Evolutionary conservation across 192 early-diverging fungal genomes (phyloP).

Genomic region (Helicostylum pulchrum): DNA sequence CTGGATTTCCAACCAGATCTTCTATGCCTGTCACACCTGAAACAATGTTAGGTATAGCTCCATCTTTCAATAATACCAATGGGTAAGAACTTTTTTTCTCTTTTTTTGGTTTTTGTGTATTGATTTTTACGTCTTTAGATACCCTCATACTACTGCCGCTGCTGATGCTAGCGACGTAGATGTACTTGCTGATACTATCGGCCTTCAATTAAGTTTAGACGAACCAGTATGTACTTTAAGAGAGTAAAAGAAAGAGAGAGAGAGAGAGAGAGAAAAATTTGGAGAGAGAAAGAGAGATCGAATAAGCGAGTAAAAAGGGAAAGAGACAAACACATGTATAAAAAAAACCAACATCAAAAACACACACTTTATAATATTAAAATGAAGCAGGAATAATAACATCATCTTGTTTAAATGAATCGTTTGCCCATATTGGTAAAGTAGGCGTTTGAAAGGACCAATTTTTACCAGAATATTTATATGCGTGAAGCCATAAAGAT

Average conservation of each 20-base stretch:
- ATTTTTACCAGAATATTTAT: constrained; percentile 65
- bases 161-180: background rate
- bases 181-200: background rate
- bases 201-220: background rate
- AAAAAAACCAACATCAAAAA: no score
- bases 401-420: constrained; percentile 27
- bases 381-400: background rate
- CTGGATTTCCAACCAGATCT: constrained; percentile 34
- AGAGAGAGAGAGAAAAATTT: background rate
- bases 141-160: background rate
- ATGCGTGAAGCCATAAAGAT: constrained; percentile 87
- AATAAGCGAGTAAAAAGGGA: no score
- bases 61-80: background rate
- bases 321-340: no score
- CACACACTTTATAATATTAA: background rate
- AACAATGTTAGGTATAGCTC: constrained; percentile 46
- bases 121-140: no score
- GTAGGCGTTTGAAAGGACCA: constrained; percentile 74
- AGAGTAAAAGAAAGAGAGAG: background rate
- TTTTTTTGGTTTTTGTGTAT: no score
- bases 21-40: constrained; percentile 47
- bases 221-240: background rate
- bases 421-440: constrained; percentile 76
- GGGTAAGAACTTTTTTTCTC: no score
- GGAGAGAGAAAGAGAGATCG: no score